Evolutionary conservation across 768 basidiomycete genomes (phyloP), one percentile per base, ranked within the genome.

Genomic region (Auriscalpium vulgare): DNA sequence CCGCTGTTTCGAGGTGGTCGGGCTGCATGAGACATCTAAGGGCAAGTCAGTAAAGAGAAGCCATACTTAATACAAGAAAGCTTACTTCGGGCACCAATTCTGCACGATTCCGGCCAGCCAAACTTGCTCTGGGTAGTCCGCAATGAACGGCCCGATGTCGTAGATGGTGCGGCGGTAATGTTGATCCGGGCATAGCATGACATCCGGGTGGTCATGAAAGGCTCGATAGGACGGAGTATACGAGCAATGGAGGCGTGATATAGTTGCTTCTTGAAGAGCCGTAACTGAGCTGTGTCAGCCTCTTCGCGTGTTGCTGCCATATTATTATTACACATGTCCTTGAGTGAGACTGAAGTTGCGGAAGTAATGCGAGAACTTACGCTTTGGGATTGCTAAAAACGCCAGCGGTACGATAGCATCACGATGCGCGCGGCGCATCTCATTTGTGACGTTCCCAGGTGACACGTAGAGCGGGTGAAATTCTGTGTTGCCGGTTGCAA

Each of bases 401-500:
- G 51, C 62, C 10, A 60, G 29, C 3, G 58, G 51, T 16, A 49
- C 17, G 10, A 65, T n/a, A 16, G 48, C 60, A 2, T 51, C 43
- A 1, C 55, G n/a, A 53, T 64, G 63, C 2, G 61, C 59, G 10
- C 54, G 54, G 2, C 60, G 55, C 6, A 55, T 59, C 21, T 50
- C 56, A 34, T 65, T 63, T 21, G 54, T 46, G 17, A 63, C 50
- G 35, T 61, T 61, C 0, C 63, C 65, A n/a, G 56, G 56, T 0
- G 61, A 62, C 2, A 55, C 9, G 50, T 65, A 65, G 4, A 65
- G 37, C 0, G 62, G 63, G 37, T 60, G 59, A 47, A 63, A 66
- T 6, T 66, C 59, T n/a, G 59, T 59, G 2, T 64, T 51, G 1
- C 65, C 63, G 0, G 65, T 66, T 8, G 56, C 58, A 11, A 66